These are phyloP conservation scores for Graphiopsis chlorocephala DNA, from an alignment of 2,329 filamentous ascomycete species.

Conservation along the genomic window DNA sequence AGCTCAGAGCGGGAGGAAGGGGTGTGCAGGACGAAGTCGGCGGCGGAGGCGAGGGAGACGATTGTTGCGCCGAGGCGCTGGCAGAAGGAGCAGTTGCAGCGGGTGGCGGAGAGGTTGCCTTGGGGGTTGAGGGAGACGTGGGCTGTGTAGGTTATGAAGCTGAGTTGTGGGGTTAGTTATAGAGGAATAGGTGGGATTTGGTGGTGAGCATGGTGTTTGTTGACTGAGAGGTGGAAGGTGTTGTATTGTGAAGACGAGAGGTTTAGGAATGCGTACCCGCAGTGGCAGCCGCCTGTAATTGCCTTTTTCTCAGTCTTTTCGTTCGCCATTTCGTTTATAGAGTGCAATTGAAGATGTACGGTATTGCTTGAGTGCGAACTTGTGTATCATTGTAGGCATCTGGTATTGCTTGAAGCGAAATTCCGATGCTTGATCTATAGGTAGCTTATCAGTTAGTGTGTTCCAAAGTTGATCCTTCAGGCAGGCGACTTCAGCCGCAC, in stretches of 20 bases:
- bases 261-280: constrained; percentile 1
- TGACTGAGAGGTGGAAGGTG: background rate
- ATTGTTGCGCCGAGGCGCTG: constrained; percentile 8
- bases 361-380: no score
- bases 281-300: constrained; percentile 12
- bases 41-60: background rate
- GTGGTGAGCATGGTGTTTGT: background rate
- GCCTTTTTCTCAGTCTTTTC: background rate
- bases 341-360: background rate
- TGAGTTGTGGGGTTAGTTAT: background rate
- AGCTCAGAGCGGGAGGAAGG: constrained; percentile 6
- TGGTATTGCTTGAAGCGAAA: background rate
- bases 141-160: constrained; percentile 16
- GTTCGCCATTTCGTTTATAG: background rate
- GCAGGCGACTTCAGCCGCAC: background rate
- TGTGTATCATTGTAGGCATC: no score
- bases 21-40: constrained; percentile 4
- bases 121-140: background rate
- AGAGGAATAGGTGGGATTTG: background rate
- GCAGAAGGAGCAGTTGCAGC: constrained; percentile 17
- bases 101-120: constrained; percentile 3
- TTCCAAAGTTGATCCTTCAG: background rate
- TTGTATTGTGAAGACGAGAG: background rate
- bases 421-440: background rate
- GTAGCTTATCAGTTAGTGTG: no score